A percentile compares a stretch with the other conserved stretches of the same genome.
Evolutionary conservation across 495 filamentous ascomycete species (phyloP).

Genomic region (Trichoderma asperelloides): DNA sequence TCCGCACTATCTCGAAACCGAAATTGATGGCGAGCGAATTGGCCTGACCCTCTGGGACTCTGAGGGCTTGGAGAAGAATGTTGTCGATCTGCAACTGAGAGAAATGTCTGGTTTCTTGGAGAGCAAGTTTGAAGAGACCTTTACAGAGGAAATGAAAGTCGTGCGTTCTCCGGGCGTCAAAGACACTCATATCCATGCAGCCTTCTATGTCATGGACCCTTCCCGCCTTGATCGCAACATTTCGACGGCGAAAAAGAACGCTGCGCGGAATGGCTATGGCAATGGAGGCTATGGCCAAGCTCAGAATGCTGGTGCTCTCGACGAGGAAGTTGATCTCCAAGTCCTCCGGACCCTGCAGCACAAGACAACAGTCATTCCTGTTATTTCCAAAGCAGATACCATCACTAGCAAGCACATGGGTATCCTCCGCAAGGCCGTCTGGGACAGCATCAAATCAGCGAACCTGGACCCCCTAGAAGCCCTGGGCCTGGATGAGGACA

Average conservation of each 20-base stretch:
- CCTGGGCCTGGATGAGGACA: constrained; percentile 67
- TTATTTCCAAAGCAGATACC: constrained; percentile 95
- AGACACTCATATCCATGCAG: constrained; percentile 96
- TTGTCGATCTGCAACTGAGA: constrained; percentile 87
- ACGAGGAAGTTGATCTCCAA: constrained; percentile 85
- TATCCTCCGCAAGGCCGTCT: constrained; percentile 85
- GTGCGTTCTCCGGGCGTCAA: constrained; percentile 83
- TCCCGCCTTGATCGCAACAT: constrained; percentile 77
- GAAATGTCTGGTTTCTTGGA: constrained; percentile 89
- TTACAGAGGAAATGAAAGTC: constrained; percentile 96
- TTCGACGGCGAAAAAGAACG: constrained; percentile 51
- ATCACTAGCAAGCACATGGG: constrained; percentile 89
- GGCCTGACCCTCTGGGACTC: constrained; percentile 96
- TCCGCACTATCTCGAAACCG: constrained; percentile 85
- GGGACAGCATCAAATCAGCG: constrained; percentile 73
- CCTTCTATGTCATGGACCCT: constrained; percentile 87
- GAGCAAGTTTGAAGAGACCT: constrained; percentile 97
- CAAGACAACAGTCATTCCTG: constrained; percentile 92
- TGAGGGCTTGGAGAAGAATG: constrained; percentile 81
- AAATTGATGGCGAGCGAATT: constrained; percentile 85
- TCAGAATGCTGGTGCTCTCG: constrained; percentile 58
- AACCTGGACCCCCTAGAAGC: constrained; percentile 85
- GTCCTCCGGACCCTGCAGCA: constrained; percentile 81
- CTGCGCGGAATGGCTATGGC: constrained; percentile 42
- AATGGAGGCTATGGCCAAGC: constrained; percentile 32